Conservation (phyloP, 176 grass and related monocot species). For the Carex parvula region DNA sequence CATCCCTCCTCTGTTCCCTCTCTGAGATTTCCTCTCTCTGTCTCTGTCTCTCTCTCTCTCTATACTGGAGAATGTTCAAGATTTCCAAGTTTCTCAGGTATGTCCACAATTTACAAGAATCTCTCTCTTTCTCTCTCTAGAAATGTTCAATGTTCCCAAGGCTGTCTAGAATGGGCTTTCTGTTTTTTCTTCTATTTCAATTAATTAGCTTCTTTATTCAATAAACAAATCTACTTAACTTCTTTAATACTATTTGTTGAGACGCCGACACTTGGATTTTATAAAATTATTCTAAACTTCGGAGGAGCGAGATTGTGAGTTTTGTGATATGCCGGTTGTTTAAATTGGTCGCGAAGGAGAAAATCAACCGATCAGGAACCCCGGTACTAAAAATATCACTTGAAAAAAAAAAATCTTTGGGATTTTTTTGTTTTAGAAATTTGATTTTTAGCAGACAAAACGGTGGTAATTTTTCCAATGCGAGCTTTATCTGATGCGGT, state of each 20-base stretch:
- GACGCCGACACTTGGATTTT: neutral
- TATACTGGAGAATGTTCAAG: slow-evolving; percentile 23
- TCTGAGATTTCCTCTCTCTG: slow-evolving; percentile 1
- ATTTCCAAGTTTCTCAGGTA: slow-evolving; percentile 31
- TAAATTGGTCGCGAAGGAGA: neutral
- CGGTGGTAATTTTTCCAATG: slow-evolving; percentile 21
- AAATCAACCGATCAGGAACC: neutral
- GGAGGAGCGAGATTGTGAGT: neutral
- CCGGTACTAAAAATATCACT: neutral
- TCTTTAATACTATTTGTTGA: slow-evolving; percentile 16
- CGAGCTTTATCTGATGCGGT: slow-evolving; percentile 26
- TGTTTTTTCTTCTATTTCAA: slow-evolving; percentile 15
- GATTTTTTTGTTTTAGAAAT: neutral
- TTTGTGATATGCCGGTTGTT: neutral
- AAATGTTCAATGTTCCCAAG: slow-evolving; percentile 9
- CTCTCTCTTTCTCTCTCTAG: slow-evolving; percentile 18
- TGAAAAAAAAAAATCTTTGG: neutral
- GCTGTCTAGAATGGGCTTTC: neutral
- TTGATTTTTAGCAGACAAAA: slow-evolving; percentile 24
- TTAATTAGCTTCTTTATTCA: neutral
- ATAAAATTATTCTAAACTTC: neutral
- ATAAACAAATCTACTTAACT: too few species aligned
- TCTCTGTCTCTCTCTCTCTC: neutral
- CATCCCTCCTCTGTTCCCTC: neutral
- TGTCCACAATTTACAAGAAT: slow-evolving; percentile 18